Percentiles rank a stretch among this genome's conserved stretches.
These are phyloP conservation scores for Trichoderma breve DNA, from an alignment of 2,329 filamentous ascomycete genomes.

Conservation along the genomic window DNA sequence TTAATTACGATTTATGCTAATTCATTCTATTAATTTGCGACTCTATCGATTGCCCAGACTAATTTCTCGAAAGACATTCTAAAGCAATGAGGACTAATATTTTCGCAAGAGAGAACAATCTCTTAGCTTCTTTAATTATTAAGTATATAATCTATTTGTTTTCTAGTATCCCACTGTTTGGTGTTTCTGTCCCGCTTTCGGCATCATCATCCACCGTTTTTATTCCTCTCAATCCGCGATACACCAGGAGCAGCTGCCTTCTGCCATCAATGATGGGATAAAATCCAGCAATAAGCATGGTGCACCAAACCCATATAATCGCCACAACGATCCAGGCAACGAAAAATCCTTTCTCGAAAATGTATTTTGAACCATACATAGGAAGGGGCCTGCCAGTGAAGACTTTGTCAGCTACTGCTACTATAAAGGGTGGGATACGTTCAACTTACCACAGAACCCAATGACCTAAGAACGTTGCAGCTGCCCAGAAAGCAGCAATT, in stretches of 20 bases:
- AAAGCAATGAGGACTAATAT: background rate
- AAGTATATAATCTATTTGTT: background rate
- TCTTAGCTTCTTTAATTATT: background rate
- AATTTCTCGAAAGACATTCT: background rate
- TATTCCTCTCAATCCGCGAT: constrained; percentile 17
- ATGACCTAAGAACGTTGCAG: constrained; percentile 51
- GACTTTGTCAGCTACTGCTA: background rate
- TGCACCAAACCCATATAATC: constrained; percentile 54
- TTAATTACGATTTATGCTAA: background rate
- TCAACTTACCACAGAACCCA: constrained; percentile 49
- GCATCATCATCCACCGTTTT: background rate
- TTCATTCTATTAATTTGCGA: background rate
- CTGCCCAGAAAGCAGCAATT: constrained; percentile 46
- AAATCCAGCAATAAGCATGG: constrained; percentile 48
- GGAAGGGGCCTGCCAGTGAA: constrained; percentile 41
- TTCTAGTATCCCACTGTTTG: constrained; percentile 7
- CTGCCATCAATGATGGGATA: constrained; percentile 50
- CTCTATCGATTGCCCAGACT: background rate
- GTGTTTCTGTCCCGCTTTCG: constrained; percentile 4
- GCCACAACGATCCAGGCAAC: constrained; percentile 49
- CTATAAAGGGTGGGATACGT: background rate
- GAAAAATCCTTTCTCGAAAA: constrained; percentile 49
- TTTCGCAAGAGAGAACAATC: background rate
- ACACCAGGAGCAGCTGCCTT: constrained; percentile 26
- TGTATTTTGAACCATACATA: constrained; percentile 52